Evolutionary conservation across 257 asterid species (phyloP).

Genomic region (Penstemon barbatus): DNA sequence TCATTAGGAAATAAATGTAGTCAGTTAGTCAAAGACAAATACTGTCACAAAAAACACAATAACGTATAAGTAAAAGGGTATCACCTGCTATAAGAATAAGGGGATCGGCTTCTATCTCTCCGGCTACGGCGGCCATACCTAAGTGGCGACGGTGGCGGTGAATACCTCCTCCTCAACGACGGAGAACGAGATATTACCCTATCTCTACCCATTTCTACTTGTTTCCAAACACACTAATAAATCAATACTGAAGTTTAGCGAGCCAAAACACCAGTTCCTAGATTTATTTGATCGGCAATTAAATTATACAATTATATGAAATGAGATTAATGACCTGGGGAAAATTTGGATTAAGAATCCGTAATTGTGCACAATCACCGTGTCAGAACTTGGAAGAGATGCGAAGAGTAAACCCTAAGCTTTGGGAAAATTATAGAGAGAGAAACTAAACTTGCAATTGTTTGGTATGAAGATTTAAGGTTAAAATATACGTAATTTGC

Average conservation of each 20-base stretch:
- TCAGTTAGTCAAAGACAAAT: neutral
- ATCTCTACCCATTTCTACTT: slow-evolving; percentile 66
- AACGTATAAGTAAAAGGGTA: slow-evolving; percentile 64
- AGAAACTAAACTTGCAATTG: slow-evolving; percentile 5
- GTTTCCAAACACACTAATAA: slow-evolving; percentile 18
- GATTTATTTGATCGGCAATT: neutral
- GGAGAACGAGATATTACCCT: slow-evolving; percentile 90
- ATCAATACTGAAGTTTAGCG: slow-evolving; percentile 32
- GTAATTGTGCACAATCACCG: slow-evolving; percentile 26
- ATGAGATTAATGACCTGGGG: slow-evolving; percentile 21
- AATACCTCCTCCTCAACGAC: slow-evolving; percentile 67
- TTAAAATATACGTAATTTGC: neutral
- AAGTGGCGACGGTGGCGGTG: slow-evolving; percentile 86
- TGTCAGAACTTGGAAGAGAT: neutral
- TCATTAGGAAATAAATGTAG: neutral
- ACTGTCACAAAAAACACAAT: slow-evolving; percentile 14
- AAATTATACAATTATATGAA: slow-evolving; percentile 14
- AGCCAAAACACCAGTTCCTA: neutral
- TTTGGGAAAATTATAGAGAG: slow-evolving; percentile 21
- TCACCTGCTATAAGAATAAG: slow-evolving; percentile 89
- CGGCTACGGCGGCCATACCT: slow-evolving; percentile 80
- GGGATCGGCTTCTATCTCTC: slow-evolving; percentile 88
- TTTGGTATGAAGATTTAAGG: neutral
- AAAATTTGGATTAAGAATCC: slow-evolving; percentile 22
- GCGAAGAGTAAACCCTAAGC: slow-evolving; percentile 39